Base-by-base conservation (phyloP, 257 asterid genomes). In the Przewalskia tangutica region DNA sequence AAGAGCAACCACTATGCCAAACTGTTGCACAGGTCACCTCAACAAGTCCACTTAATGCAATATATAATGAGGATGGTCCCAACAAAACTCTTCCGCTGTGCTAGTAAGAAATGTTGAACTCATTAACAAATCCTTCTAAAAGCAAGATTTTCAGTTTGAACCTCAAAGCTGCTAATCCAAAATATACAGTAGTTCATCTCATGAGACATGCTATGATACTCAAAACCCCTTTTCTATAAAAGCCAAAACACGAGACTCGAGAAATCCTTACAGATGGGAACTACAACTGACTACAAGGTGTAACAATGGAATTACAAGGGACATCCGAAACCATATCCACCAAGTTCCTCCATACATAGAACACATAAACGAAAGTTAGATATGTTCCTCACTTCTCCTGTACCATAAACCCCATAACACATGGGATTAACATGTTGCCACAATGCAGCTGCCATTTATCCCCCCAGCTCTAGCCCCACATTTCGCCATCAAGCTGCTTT, bases 371-470 rank as follows among this genome's bases (percentile, higher is more conserved):
- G 17, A 50, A 53, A n/a, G 70, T 77, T 34, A 62, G 53, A 38
- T 83, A 27, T 53, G 71, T 50, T 77, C 53, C 44, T 82, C 54
- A 53, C 48, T 66, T 65, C 79, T 80, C 79, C 56, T 81, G 76
- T 64, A 84, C 59, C 78, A 32, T 84, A 51, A 55, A 66, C 77
- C 48, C 64, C 76, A 79, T 36, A 85, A 82, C 75, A 84, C 86
- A 84, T 44, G 77, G n/a, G 83, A 84, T 81, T 62, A 77, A 77
- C 86, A 85, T 58, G 85, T 70, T 46, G 18, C 58, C 78, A 46
- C 59, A 71, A 71, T 3, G 59, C 58, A 71, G 56, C 59, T 23
- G 11, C 79, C 79, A 46, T 46, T 46, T 46, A 46, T 53, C 44
- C 12, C 32, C 59, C 59, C 20, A 73, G 23, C 79, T 48, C 23